A percentile compares a stretch with the other conserved stretches of the same genome.
phyloP scores from a whole-genome alignment of 2,329 filamentous ascomycete species.

The Arthrobotrys megalospora region DNA sequence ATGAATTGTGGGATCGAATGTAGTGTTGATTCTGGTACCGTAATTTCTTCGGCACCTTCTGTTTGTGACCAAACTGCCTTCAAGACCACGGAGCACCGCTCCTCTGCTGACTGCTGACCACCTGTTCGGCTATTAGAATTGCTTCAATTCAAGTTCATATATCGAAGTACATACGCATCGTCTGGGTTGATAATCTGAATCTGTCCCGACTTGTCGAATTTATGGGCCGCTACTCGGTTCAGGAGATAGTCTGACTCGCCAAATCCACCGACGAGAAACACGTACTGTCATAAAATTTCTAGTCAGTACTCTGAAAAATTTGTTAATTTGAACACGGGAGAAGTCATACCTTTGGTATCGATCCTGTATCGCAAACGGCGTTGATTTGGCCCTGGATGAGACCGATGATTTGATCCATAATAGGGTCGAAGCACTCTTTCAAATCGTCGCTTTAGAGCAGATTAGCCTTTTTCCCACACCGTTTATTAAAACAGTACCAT shows the following conservation, averaged over 20 bases:
- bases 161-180: slow-evolving; percentile 49
- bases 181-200: slow-evolving; percentile 60
- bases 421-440: slow-evolving; percentile 82
- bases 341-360: slow-evolving; percentile 39
- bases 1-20: slow-evolving; percentile 54
- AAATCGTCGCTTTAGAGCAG: slow-evolving; percentile 72
- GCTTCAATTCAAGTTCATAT: neutral
- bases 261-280: slow-evolving; percentile 60
- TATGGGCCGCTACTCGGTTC: slow-evolving; percentile 24
- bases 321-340: neutral
- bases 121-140: slow-evolving; percentile 31
- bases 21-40: slow-evolving; percentile 57
- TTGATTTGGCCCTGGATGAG: slow-evolving; percentile 79
- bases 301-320: slow-evolving; percentile 2
- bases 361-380: slow-evolving; percentile 70
- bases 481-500: neutral
- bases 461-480: neutral
- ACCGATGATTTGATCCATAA: slow-evolving; percentile 79
- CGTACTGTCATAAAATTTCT: slow-evolving; percentile 18
- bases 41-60: slow-evolving; percentile 59
- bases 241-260: slow-evolving; percentile 59
- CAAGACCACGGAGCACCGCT: slow-evolving; percentile 47
- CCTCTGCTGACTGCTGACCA: slow-evolving; percentile 60
- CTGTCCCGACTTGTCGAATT: slow-evolving; percentile 31
- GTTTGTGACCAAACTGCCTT: slow-evolving; percentile 55